phyloP scores from a whole-genome alignment of 2,329 filamentous ascomycete genomes.

The Ophiostoma triangulosporum region DNA sequence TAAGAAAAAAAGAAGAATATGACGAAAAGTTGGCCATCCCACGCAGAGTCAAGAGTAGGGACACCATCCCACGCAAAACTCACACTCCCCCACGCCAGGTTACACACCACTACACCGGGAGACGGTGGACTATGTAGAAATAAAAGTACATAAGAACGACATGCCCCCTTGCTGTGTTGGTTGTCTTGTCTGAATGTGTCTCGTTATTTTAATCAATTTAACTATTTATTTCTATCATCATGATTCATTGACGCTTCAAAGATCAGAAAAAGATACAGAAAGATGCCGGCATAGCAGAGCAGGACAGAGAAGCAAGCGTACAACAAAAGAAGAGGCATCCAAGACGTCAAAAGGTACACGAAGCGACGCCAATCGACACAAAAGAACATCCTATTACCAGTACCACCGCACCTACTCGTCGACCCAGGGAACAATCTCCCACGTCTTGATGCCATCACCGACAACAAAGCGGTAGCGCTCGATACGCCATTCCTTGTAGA shows the following conservation, averaged over 20 bases:
- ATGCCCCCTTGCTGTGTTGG: background rate
- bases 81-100: background rate
- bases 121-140: background rate
- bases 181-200: background rate
- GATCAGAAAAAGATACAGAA: background rate
- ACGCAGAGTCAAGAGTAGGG: too few relatives aligned
- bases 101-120: background rate
- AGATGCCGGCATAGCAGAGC: background rate
- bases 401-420: background rate
- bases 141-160: background rate
- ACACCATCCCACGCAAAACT: background rate
- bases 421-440: constrained; percentile 49
- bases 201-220: background rate
- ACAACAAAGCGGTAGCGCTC: constrained; percentile 58
- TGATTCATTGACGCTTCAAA: background rate
- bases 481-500: constrained; percentile 55
- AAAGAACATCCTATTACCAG: too few relatives aligned
- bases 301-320: background rate
- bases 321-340: background rate
- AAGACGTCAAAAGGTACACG: background rate
- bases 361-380: too few relatives aligned
- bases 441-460: constrained; percentile 47
- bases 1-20: background rate
- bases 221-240: background rate
- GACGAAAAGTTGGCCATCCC: too few relatives aligned